phyloP scores from a whole-genome alignment of 2,329 filamentous ascomycete species.

The Colletotrichum orbiculare region DNA sequence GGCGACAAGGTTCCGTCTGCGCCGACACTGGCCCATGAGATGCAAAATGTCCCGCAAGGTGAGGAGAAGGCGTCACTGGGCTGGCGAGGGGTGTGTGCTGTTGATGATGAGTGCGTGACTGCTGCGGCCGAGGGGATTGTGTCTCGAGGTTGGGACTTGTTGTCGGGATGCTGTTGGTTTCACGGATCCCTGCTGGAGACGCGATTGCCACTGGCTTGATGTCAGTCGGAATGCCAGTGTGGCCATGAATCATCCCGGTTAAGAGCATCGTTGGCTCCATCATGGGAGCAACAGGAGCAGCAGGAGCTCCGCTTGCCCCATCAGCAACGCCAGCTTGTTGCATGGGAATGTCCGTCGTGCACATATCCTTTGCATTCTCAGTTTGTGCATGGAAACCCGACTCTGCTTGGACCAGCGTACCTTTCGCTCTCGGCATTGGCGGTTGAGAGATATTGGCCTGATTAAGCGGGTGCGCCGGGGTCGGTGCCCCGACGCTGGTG shows the following conservation, averaged over 20 bases:
- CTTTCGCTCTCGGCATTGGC: constrained; percentile 19
- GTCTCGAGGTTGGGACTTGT: too few relatives aligned
- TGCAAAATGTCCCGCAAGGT: neutral
- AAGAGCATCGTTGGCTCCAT: too few relatives aligned
- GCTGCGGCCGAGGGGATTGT: too few relatives aligned
- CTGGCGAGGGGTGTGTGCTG: neutral
- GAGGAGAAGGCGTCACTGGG: neutral
- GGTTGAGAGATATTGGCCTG: constrained; percentile 14
- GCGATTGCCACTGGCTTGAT: neutral
- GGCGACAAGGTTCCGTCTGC: constrained; percentile 16
- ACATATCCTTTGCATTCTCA: constrained; percentile 30
- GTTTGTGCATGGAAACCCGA: constrained; percentile 17
- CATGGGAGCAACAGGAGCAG: neutral
- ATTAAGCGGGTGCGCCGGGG: neutral
- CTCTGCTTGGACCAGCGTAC: constrained; percentile 23
- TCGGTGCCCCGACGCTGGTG: neutral
- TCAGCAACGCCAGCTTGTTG: constrained; percentile 16
- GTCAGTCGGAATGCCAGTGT: neutral
- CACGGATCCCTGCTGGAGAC: too few relatives aligned
- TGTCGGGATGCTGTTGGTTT: too few relatives aligned
- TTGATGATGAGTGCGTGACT: neutral
- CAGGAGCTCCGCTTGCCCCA: neutral
- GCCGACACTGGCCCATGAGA: neutral
- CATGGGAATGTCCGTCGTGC: neutral
- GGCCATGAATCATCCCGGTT: neutral